Base-by-base conservation (phyloP, 257 asterid genomes). In the Solanum gracilifrons region DNA sequence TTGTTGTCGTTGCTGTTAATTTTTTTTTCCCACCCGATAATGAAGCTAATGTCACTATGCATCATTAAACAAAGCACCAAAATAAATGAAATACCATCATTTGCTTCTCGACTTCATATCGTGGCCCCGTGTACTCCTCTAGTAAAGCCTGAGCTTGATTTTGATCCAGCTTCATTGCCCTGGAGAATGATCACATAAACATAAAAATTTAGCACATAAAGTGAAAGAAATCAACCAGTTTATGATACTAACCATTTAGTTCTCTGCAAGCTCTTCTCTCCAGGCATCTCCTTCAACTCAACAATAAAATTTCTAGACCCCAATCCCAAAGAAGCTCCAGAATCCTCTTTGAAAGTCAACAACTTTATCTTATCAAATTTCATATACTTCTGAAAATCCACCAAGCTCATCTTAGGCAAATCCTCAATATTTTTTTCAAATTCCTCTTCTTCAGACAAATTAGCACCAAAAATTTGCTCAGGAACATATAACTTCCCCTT, bases 401-500 rank as follows among this genome's bases (percentile, higher is more conserved):
- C 97, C 87, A 93, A 91, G 68, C 90, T 90, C 94, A 97, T 85
- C 84, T 82, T 92, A 3, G 99, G 99, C 91, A 96, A 89, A 91
- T 94, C 98, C 88, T 94, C 92, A 87, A 95, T 93, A 85, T 87
- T 91, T 92, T 90, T 93, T 75, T 96, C 93, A 31, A 97, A 97
- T 89, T 94, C 95, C 88, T 95, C 98, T 85, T 96, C 99, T 88
- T 97, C 99, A 0, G 99, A 93, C 62, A 97, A 89, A 91, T 46
- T 93, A 32, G 92, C 88, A 88, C 93, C 93, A 58, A 97, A 97
- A 41, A 94, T 92, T 86, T 96, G 98, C 91, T 97, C 99, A 7
- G 99, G 99, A 15, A 97, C 99, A 92, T 95, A 97, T 41, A 97
- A 94, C 89, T 94, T 95, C 90, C 99, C 99, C 87, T 88, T 97